Evolutionary conservation across 176 grass and related monocot species (phyloP).

Genomic region (Oryza longistaminata): DNA sequence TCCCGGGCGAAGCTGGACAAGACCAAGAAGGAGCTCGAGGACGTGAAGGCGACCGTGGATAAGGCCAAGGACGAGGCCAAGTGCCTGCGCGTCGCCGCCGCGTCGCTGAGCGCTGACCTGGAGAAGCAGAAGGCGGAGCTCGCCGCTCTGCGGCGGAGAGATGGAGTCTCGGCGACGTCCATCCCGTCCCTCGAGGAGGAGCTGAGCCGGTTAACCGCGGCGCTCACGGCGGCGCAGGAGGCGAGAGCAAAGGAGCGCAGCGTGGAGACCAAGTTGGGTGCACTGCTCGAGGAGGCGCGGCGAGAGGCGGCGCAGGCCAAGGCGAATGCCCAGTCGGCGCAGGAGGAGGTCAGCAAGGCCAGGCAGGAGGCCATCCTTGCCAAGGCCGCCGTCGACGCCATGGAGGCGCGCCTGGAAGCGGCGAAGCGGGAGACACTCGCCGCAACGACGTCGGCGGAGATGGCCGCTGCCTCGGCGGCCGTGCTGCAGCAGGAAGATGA

Average conservation of each 20-base stretch:
- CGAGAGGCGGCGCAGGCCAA: slow-evolving; percentile 53
- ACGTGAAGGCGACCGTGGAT: slow-evolving; percentile 48
- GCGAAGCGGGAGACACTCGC: slow-evolving; percentile 60
- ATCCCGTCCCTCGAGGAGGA: slow-evolving; percentile 61
- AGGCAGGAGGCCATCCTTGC: slow-evolving; percentile 45
- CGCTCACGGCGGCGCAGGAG: slow-evolving; percentile 32
- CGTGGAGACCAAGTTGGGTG: slow-evolving; percentile 3
- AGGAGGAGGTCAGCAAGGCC: slow-evolving; percentile 44
- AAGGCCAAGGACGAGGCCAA: slow-evolving; percentile 53
- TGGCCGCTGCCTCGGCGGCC: slow-evolving; percentile 42
- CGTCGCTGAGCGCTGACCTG: slow-evolving; percentile 52
- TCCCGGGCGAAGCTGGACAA: background rate
- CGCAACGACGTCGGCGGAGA: slow-evolving; percentile 41
- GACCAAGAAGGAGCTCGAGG: slow-evolving; percentile 51
- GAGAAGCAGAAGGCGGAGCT: slow-evolving; percentile 52
- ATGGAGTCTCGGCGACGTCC: slow-evolving; percentile 21
- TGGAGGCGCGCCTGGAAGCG: slow-evolving; percentile 55
- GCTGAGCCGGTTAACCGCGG: slow-evolving; percentile 29
- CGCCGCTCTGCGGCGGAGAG: slow-evolving; percentile 35
- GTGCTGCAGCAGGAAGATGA: slow-evolving; percentile 37
- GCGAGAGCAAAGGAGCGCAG: slow-evolving; percentile 31
- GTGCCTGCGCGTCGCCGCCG: slow-evolving; percentile 49
- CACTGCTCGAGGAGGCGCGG: slow-evolving; percentile 34
- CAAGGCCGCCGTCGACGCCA: slow-evolving; percentile 33
- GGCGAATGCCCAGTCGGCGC: slow-evolving; percentile 41